These are phyloP conservation scores for Peterozyma xylosa DNA, from an alignment of 805 yeast species.

Conservation along the genomic window DNA sequence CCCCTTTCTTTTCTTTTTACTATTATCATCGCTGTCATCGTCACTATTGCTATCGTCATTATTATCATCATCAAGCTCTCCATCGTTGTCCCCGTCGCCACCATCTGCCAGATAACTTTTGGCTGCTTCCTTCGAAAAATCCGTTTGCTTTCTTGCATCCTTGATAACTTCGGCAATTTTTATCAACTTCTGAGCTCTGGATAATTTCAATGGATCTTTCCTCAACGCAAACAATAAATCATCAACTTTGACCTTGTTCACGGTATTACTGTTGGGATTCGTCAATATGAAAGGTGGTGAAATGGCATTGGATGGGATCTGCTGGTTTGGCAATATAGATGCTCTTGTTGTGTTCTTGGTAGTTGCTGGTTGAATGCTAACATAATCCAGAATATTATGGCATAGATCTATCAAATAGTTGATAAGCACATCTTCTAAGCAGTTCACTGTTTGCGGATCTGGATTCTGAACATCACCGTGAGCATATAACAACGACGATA, in stretches of 20 bases:
- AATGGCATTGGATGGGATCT: conserved; percentile 9
- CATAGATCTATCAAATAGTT: conserved; percentile 53
- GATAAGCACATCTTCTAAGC: conserved; percentile 60
- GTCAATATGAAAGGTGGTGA: no score
- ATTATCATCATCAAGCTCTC: neutral
- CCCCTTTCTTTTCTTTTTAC: neutral
- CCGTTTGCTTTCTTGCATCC: conserved; percentile 50
- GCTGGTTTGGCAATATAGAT: conserved; percentile 41
- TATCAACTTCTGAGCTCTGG: conserved; percentile 61
- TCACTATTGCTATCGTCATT: neutral
- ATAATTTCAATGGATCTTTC: conserved; percentile 58
- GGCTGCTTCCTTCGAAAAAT: neutral
- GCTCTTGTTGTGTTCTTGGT: conserved; percentile 39
- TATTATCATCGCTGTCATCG: neutral
- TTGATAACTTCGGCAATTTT: conserved; percentile 51
- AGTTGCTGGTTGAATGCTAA: neutral
- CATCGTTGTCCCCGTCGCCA: neutral
- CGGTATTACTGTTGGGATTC: conserved; percentile 8
- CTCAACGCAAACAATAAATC: conserved; percentile 67
- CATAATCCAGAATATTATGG: conserved; percentile 8
- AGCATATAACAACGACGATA: conserved; percentile 57
- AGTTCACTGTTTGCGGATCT: conserved; percentile 54
- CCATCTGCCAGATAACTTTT: neutral
- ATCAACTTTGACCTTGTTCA: conserved; percentile 62
- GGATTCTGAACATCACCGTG: conserved; percentile 71